Conservation (phyloP, 2,329 filamentous ascomycete species). For the Fusarium sp. region DNA sequence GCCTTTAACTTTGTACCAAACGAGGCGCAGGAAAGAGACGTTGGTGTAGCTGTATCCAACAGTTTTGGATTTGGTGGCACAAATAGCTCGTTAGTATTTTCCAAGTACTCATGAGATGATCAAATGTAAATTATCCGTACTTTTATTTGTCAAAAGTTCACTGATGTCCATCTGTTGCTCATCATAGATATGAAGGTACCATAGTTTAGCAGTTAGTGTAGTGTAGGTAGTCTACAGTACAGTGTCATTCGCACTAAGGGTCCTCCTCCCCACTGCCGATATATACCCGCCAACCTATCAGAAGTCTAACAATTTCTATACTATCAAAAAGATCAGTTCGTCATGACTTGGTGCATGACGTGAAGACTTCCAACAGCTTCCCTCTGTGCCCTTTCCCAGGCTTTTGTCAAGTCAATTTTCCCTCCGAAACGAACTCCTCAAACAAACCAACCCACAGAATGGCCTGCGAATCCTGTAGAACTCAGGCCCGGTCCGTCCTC, state of each 20-base stretch:
- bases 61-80: constrained; percentile 99
- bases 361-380: constrained; percentile 41
- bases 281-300: constrained; percentile 48
- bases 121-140: constrained; percentile 16
- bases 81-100: constrained; percentile 89
- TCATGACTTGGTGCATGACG: constrained; percentile 49
- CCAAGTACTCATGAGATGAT: constrained; percentile 45
- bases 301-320: constrained; percentile 13
- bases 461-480: constrained; percentile 63
- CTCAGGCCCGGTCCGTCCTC: constrained; percentile 58
- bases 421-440: not conserved
- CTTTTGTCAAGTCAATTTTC: constrained; percentile 1
- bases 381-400: constrained; percentile 16
- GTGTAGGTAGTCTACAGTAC: not conserved
- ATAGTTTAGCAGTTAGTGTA: not conserved
- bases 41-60: constrained; percentile 86
- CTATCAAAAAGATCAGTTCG: constrained; percentile 46
- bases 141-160: not conserved
- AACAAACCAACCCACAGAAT: constrained; percentile 44
- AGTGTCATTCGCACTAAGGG: constrained; percentile 17
- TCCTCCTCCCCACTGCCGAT: constrained; percentile 5
- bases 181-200: not conserved
- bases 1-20: constrained; percentile 88
- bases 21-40: constrained; percentile 74
- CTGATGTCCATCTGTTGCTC: not conserved